These are phyloP conservation scores for Sanghuangporus weigelae DNA, from an alignment of 1,284 basidiomycete genomes.

Conservation along the genomic window DNA sequence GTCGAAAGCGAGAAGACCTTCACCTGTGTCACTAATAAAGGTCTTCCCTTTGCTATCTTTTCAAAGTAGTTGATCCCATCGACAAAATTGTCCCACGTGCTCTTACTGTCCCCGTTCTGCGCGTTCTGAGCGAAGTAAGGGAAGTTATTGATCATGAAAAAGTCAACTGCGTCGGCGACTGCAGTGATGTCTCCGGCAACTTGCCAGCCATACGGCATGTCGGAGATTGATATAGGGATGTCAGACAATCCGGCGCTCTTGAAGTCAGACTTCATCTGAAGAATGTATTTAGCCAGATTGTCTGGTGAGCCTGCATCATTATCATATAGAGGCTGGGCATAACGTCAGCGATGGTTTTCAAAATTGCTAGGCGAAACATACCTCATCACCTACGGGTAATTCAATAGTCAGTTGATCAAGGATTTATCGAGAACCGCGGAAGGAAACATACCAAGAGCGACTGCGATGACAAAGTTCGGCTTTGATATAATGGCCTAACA, in stretches of 20 bases:
- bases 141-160: conserved; percentile 18
- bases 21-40: conserved; percentile 15
- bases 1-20: no score
- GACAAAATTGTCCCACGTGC: conserved; percentile 11
- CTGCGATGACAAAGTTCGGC: conserved; percentile 10
- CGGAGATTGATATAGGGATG: conserved; percentile 17
- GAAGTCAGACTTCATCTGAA: conserved; percentile 12
- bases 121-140: conserved; percentile 14
- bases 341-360: not conserved
- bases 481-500: conserved; percentile 13
- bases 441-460: conserved; percentile 8
- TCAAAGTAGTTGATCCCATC: conserved; percentile 8
- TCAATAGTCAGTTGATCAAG: not conserved
- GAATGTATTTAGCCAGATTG: conserved; percentile 11
- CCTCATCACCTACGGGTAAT: conserved; percentile 1
- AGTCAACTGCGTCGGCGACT: conserved; percentile 10
- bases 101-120: conserved; percentile 4
- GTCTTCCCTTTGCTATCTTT: conserved; percentile 15
- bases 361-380: not conserved
- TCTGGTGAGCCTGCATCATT: conserved; percentile 13
- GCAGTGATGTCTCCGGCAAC: conserved; percentile 6
- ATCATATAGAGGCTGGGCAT: conserved; percentile 14
- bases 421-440: not conserved
- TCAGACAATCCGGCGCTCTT: conserved; percentile 12
- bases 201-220: conserved; percentile 16